Evolutionary conservation across 116 monocot genomes (phyloP), one percentile per base, ranked within the genome.

Genomic region (Phalaenopsis hybrid): DNA sequence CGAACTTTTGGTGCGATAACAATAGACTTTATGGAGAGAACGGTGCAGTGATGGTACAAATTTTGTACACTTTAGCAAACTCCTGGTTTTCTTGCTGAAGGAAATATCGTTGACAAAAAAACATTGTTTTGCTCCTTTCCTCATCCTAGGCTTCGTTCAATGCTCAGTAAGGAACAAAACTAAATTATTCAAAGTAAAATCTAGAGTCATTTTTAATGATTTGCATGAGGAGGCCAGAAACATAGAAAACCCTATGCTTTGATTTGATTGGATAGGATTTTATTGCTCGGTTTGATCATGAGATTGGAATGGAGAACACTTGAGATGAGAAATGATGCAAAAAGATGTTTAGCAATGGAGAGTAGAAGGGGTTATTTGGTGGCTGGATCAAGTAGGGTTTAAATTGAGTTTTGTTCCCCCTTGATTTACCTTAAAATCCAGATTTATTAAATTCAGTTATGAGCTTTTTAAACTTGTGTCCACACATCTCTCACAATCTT

Each of bases 81-180:
- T 23, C 79, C 33, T 85, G 76, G 18, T 89, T 85, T 80, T 91
- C 87, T 72, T 92, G 86, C 73, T 92, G 89, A 74, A 95, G 89
- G 95, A 95, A 4, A 92, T 92, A 88, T 92, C 95, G 76, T 95
- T 95, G 73, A 89, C 91, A 83, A 95, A 95, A 45, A 95, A 85
- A 69, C 83, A 44, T 23, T 89, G 83, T 20, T 79, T 70, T 73
- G 43, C 77, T 76, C 79, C 84, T 83, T 90, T 92, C 68, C 89
- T 89, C 94, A 94, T 94, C 15, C 74, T 25, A 6, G 46, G 25
- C 11, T 75, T 81, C 49, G 10, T 57, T 20, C 49, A 49, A 74
- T 61, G 77, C 45, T 75, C 75, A 17, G 59, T 46, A 7, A 44
- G 28, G 7, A 0, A 23, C 31, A 31, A 31, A 77, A 28, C 49